Evolutionary conservation across 2,329 filamentous ascomycete genomes (phyloP), one percentile per base, ranked within the genome.

Genomic region (Fusarium annulatum): DNA sequence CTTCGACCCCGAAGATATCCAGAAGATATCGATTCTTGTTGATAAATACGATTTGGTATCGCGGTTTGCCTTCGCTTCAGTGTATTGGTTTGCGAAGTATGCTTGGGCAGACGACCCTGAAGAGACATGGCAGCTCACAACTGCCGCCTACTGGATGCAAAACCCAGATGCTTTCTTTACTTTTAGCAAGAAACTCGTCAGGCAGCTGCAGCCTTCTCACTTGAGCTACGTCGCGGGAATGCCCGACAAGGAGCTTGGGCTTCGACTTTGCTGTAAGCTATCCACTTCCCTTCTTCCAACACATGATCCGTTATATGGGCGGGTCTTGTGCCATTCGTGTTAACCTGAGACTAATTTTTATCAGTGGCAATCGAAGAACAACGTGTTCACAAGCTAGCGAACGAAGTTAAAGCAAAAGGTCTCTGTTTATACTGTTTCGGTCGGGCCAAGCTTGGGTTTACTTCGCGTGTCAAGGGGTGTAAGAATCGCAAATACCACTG

Each of bases 1-100:
- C 34, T 68, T 52, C 5, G 66, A 61, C 2, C 49, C 67, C 4
- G 39, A 41, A 8, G 67, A 65, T 5, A 70, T 71, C 5, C 66
- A 71, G 12, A 64, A 60, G 23, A 46, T 71, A 3, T 45, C 66
- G 5, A 42, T 71, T 6, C 21, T 71, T 33, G 67, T 49, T 28
- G 67, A 71, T 26, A 71, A 71, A 28, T 71, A 71, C n/a, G 49
- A 71, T 33, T 70, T 71, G 55, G 5, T 60, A 7, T 38, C 67
- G 11, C 67, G 67, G 19, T 70, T 71, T 30, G 30, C 55, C 12
- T 71, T 71, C 34, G 66, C 67, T 10, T 61, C 60, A 8, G 30
- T 67, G 19, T 71, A 51, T 23, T 71, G 67, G 67, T 71, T 71
- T 42, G 21, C 66, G 14, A 71, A 61, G 36, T 57, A 65, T 28